These are phyloP conservation scores for Blastomyces gilchristii DNA, from an alignment of 2,329 filamentous ascomycete genomes.

Conservation along the genomic window DNA sequence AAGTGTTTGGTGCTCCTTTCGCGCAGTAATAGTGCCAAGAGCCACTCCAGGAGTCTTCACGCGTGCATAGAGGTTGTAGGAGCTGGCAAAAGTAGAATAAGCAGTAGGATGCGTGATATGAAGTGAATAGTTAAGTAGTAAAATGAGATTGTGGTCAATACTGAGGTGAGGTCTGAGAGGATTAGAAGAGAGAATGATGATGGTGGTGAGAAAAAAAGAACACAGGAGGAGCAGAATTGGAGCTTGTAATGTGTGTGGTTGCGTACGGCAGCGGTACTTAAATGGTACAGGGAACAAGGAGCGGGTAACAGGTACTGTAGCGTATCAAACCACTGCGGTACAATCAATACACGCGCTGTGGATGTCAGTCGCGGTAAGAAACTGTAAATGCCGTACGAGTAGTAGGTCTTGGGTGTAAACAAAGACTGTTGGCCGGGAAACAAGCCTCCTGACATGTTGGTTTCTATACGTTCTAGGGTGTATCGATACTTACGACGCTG, in stretches of 20 bases:
- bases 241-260: background rate
- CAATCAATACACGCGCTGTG: background rate
- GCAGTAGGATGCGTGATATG: constrained; percentile 4
- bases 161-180: background rate
- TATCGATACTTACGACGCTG: background rate
- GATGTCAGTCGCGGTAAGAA: background rate
- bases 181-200: background rate
- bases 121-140: background rate
- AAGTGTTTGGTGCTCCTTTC: constrained; percentile 35
- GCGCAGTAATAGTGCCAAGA: constrained; percentile 28
- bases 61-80: background rate
- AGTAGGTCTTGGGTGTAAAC: background rate
- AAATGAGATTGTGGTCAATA: background rate
- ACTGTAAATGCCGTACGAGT: background rate
- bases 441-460: background rate
- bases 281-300: background rate
- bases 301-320: background rate
- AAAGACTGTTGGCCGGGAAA: constrained; percentile 6
- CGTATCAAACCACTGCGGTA: background rate
- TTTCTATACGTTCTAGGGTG: background rate
- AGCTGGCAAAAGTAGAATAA: background rate
- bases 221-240: background rate
- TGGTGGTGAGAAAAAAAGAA: background rate
- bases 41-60: constrained; percentile 27
- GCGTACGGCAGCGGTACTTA: constrained; percentile 1